Conservation (phyloP, 495 filamentous ascomycete genomes). For the Neurospora sp. region DNA sequence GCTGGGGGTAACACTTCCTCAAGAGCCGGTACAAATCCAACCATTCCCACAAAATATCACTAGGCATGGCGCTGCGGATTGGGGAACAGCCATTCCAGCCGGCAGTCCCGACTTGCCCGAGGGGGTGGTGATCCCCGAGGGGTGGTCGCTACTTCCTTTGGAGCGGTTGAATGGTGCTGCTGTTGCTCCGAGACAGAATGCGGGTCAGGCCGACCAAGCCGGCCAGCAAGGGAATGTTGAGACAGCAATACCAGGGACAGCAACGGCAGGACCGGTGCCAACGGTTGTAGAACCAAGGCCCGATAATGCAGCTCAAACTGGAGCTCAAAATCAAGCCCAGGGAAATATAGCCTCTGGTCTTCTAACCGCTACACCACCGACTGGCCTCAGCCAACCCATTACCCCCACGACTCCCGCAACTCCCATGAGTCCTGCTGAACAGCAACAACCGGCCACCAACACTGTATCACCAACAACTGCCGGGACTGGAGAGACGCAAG, state of each 20-base stretch:
- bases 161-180: slow-evolving; percentile 40
- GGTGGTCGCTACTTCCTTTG: slow-evolving; percentile 67
- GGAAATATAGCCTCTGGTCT: background rate
- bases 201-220: background rate
- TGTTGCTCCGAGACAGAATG: background rate
- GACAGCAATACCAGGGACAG: background rate
- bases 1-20: slow-evolving; percentile 13
- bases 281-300: background rate
- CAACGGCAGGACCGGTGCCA: background rate
- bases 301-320: background rate
- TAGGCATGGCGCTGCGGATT: slow-evolving; percentile 31
- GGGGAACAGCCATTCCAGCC: slow-evolving; percentile 42
- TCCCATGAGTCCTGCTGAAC: background rate
- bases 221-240: background rate
- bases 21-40: slow-evolving; percentile 6
- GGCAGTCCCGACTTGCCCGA: slow-evolving; percentile 62
- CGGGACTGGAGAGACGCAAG: background rate
- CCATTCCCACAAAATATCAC: slow-evolving; percentile 24
- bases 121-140: slow-evolving; percentile 61
- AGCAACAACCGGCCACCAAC: background rate
- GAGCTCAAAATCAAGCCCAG: background rate
- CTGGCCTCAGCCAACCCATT: background rate
- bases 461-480: background rate
- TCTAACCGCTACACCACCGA: background rate
- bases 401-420: background rate